A percentile compares a stretch with the other conserved stretches of the same genome.
Evolutionary conservation across 2,329 filamentous ascomycete species (phyloP).

Genomic region (Trichoderma arundinaceum): DNA sequence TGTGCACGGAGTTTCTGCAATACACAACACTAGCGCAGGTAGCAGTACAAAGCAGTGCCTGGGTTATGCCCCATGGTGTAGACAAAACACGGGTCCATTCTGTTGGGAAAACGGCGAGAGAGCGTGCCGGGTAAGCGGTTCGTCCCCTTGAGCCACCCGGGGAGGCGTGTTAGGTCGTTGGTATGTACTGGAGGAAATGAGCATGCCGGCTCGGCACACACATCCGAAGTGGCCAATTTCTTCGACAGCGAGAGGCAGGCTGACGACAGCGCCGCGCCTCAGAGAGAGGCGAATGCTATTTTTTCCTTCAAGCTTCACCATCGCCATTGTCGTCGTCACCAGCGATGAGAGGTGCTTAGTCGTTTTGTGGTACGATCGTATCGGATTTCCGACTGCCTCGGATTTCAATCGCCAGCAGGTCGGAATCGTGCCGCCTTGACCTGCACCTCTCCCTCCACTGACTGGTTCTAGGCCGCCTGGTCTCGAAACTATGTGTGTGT

Average conservation of each 20-base stretch:
- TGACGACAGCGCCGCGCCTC: conserved; percentile 30
- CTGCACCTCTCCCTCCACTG: conserved; percentile 12
- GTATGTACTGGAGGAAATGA: not conserved
- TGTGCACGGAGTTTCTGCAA: not conserved
- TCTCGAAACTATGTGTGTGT: conserved; percentile 20
- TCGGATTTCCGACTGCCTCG: conserved; percentile 12
- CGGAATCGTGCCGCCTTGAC: conserved; percentile 4
- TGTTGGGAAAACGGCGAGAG: conserved; percentile 28
- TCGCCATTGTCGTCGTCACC: not conserved
- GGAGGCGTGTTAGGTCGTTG: not conserved
- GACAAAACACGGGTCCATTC: conserved; percentile 10
- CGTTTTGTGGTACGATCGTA: not conserved
- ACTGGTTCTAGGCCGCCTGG: conserved; percentile 24
- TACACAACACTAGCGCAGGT: not conserved
- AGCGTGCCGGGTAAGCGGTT: conserved; percentile 5
- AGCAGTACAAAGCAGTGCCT: not conserved
- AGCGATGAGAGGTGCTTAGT: not conserved
- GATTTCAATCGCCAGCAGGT: not conserved
- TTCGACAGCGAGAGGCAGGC: conserved; percentile 5
- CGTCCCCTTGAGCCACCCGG: not conserved
- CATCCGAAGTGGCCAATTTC: conserved; percentile 30
- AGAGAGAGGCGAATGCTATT: conserved; percentile 15
- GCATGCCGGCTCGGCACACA: conserved; percentile 3
- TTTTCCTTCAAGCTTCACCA: not conserved
- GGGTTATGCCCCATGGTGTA: not conserved